Conservation (phyloP, 768 basidiomycete species). For the Leucocoprinus sp. region DNA sequence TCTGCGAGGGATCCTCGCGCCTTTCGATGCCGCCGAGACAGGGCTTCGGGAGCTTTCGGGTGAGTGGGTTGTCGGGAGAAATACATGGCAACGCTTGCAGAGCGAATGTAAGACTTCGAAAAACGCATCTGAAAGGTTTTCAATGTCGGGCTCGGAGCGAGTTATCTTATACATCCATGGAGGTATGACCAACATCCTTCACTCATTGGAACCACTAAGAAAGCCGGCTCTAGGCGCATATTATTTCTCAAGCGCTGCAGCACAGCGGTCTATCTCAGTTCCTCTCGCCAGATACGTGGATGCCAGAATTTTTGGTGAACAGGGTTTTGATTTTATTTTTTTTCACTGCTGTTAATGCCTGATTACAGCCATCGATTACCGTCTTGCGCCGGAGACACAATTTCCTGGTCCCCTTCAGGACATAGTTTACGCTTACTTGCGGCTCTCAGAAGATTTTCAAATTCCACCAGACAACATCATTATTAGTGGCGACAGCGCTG, state of each 20-base stretch:
- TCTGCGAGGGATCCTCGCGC: conserved; percentile 72
- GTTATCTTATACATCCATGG: conserved; percentile 94
- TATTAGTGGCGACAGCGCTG: conserved; percentile 87
- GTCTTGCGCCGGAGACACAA: conserved; percentile 88
- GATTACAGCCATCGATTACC: conserved; percentile 82
- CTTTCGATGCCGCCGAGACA: conserved; percentile 66
- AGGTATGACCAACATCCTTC: conserved; percentile 38
- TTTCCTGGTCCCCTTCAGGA: conserved; percentile 90
- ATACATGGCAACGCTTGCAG: conserved; percentile 83
- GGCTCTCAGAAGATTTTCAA: conserved; percentile 79
- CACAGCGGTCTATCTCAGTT: conserved; percentile 85
- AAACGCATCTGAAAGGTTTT: conserved; percentile 16
- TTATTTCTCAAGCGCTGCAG: conserved; percentile 85
- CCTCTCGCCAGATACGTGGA: conserved; percentile 84
- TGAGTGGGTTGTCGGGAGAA: conserved; percentile 96
- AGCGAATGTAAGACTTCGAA: conserved; percentile 58
- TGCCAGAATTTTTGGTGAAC: conserved; percentile 71
- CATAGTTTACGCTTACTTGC: conserved; percentile 78
- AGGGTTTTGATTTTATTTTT: not conserved
- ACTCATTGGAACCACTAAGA: not conserved
- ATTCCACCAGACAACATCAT: conserved; percentile 90
- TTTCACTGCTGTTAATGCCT: not conserved
- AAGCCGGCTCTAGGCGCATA: conserved; percentile 61
- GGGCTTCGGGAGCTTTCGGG: conserved; percentile 79
- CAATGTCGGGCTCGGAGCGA: conserved; percentile 49